These are phyloP conservation scores for Carallia pectinifolia DNA, from an alignment of 345 rosid species.

Conservation along the genomic window DNA sequence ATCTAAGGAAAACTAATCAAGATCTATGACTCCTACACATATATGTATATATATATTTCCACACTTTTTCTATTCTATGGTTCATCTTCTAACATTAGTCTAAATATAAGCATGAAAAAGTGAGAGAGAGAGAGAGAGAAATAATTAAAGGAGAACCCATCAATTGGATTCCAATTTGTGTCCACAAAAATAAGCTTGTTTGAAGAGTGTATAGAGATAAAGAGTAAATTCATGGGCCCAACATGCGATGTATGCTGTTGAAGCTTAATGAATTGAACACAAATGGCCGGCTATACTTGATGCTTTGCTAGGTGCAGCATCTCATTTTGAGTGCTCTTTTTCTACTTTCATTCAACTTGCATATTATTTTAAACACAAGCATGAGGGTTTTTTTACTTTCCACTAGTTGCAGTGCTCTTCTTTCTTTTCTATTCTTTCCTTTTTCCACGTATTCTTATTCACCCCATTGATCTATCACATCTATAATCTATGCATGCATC, in stretches of 20 bases:
- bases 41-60: not conserved
- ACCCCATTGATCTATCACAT: not conserved
- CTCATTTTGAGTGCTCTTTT: not conserved
- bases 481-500: not conserved
- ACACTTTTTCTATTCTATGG: not conserved
- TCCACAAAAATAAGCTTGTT: conserved; percentile 19
- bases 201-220: not conserved
- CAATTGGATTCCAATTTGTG: conserved; percentile 47
- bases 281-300: not conserved
- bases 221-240: not conserved
- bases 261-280: not conserved
- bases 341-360: not conserved
- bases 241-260: not conserved
- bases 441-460: not conserved
- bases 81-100: not conserved
- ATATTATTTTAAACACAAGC: not conserved
- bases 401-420: not conserved
- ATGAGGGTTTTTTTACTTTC: not conserved
- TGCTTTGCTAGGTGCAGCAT: not conserved
- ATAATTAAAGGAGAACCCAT: conserved; percentile 41
- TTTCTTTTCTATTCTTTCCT: not conserved
- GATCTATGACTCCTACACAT: too few species aligned
- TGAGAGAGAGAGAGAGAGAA: conserved; percentile 32
- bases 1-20: too few species aligned
- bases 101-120: conserved; percentile 6